Conservation (phyloP, 257 asterid genomes). For the Capsicum chinense region DNA sequence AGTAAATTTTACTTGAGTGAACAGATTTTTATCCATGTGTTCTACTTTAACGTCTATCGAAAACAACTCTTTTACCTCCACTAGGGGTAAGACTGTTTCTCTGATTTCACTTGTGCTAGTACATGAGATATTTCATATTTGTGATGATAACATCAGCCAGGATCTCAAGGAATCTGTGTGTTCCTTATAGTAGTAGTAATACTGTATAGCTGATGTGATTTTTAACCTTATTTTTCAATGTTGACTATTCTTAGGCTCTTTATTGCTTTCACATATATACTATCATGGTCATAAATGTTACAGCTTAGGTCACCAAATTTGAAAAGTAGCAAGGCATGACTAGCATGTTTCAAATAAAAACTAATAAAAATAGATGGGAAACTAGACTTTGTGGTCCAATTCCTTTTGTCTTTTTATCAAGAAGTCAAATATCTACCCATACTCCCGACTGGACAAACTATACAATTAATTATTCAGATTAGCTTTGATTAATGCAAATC, state of each 20-base stretch:
- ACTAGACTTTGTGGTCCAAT: neutral
- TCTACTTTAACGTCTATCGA: too few species aligned
- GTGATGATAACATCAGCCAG: conserved; percentile 9
- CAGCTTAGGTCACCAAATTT: neutral
- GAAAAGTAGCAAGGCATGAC: neutral
- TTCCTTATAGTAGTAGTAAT: neutral
- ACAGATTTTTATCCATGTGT: neutral
- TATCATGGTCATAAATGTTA: neutral
- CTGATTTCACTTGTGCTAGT: too few species aligned
- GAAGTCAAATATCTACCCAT: neutral
- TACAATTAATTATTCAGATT: neutral
- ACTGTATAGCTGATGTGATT: neutral
- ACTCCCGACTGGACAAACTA: neutral
- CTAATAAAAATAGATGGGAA: neutral
- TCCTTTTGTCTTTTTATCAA: neutral
- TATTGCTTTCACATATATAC: neutral
- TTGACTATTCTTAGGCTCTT: conserved; percentile 6
- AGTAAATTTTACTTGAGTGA: neutral
- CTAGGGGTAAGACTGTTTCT: neutral
- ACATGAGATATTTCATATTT: neutral
- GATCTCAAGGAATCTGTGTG: neutral
- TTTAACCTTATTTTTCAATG: neutral
- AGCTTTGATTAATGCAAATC: neutral
- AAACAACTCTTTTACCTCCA: too few species aligned
- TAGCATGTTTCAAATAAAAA: neutral